Evolutionary conservation across 1,139 yeast genomes (phyloP).

Genomic region (Lodderomyces margitis): DNA sequence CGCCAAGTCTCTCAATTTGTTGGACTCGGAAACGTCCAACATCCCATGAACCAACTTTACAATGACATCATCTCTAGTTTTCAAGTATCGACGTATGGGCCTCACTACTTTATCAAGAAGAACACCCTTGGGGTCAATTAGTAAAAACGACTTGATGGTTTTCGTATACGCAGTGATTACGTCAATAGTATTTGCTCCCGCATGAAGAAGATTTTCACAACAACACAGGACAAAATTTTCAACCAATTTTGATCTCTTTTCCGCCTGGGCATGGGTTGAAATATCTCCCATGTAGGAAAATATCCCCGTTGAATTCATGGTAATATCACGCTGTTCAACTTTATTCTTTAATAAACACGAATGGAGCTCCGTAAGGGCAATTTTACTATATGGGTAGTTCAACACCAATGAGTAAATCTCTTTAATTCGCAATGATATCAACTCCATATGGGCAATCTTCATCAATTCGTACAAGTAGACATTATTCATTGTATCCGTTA

Average conservation of each 20-base stretch:
- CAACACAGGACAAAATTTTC: slow-evolving; percentile 53
- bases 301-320: slow-evolving; percentile 11
- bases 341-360: slow-evolving; percentile 37
- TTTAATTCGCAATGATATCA: slow-evolving; percentile 50
- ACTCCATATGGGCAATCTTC: slow-evolving; percentile 43
- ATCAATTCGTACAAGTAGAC: slow-evolving; percentile 29
- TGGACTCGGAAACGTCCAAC: slow-evolving; percentile 47
- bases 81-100: slow-evolving; percentile 66
- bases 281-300: slow-evolving; percentile 21
- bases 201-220: slow-evolving; percentile 57
- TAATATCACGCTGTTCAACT: slow-evolving; percentile 14
- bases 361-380: slow-evolving; percentile 65
- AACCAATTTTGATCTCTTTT: slow-evolving; percentile 55
- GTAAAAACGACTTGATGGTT: slow-evolving; percentile 68
- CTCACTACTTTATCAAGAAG: slow-evolving; percentile 72
- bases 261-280: slow-evolving; percentile 26
- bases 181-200: slow-evolving; percentile 79
- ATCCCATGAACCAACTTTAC: slow-evolving; percentile 70
- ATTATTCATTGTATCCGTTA: slow-evolving; percentile 17
- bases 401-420: slow-evolving; percentile 68
- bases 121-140: slow-evolving; percentile 88
- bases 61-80: slow-evolving; percentile 73
- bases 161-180: slow-evolving; percentile 69
- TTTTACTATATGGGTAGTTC: slow-evolving; percentile 55
- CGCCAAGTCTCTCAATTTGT: slow-evolving; percentile 50